These are phyloP conservation scores for Ceratocystis huliohia DNA, from an alignment of 2,329 filamentous ascomycete species.

Conservation along the genomic window DNA sequence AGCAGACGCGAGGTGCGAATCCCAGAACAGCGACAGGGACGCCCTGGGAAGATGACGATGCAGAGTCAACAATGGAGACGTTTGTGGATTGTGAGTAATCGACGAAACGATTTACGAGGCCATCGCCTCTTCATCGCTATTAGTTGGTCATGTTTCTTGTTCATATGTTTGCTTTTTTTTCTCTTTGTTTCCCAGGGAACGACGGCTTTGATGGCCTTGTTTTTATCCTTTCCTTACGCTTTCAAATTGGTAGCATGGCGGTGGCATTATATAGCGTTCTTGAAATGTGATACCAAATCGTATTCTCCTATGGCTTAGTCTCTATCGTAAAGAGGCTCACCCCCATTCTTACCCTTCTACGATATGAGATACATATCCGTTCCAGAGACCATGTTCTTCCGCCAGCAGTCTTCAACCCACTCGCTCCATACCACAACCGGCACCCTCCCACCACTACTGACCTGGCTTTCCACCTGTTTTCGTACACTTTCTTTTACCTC, in stretches of 20 bases:
- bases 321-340: slow-evolving; percentile 7
- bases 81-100: slow-evolving; percentile 19
- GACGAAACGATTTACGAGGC: slow-evolving; percentile 30
- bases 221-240: not conserved
- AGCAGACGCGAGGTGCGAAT: not conserved
- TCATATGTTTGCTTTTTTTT: not conserved
- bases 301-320: not conserved
- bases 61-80: slow-evolving; percentile 13
- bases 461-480: slow-evolving; percentile 32
- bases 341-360: slow-evolving; percentile 13
- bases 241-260: not conserved
- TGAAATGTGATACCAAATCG: not conserved
- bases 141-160: not conserved
- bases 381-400: slow-evolving; percentile 62
- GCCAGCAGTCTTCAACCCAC: slow-evolving; percentile 76
- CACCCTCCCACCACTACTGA: not conserved
- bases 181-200: not conserved
- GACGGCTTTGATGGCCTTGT: not conserved
- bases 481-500: slow-evolving; percentile 35
- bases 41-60: slow-evolving; percentile 7
- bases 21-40: not conserved
- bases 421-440: slow-evolving; percentile 55
- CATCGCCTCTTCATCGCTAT: slow-evolving; percentile 40
- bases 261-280: not conserved
- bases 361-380: slow-evolving; percentile 49